phyloP scores from a whole-genome alignment of 2,329 filamentous ascomycete genomes.

The Microdochium trichocladiopsis region DNA sequence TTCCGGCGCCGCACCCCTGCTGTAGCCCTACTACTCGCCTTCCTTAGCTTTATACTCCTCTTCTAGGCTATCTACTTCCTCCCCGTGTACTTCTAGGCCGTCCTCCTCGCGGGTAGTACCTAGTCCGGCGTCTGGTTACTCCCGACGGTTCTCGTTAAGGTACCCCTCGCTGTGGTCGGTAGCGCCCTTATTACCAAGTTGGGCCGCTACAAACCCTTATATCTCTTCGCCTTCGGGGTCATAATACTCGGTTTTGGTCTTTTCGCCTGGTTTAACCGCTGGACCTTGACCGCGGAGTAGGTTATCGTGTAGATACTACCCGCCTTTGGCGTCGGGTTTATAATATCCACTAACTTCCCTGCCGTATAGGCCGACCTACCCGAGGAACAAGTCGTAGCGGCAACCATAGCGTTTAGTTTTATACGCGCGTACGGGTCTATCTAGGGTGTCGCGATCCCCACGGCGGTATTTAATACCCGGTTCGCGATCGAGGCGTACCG shows the following conservation, averaged over 20 bases:
- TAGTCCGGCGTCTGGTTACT: constrained; percentile 47
- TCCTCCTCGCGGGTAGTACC: constrained; percentile 55
- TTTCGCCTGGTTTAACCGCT: constrained; percentile 22
- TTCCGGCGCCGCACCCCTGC: constrained; percentile 32
- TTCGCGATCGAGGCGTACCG: neutral
- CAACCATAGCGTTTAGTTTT: constrained; percentile 28
- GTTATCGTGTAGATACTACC: constrained; percentile 25
- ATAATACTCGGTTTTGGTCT: constrained; percentile 26
- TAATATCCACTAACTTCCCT: constrained; percentile 28
- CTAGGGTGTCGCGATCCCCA: constrained; percentile 32
- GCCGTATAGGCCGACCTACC: constrained; percentile 26
- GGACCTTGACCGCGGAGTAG: constrained; percentile 24
- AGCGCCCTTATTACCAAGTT: constrained; percentile 14
- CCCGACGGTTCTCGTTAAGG: constrained; percentile 6
- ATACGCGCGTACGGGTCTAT: constrained; percentile 31
- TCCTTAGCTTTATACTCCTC: constrained; percentile 26
- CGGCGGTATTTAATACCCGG: constrained; percentile 23
- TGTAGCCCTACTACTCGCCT: constrained; percentile 20
- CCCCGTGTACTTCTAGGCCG: constrained; percentile 55
- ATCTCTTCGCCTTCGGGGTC: constrained; percentile 17
- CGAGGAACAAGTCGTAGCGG: constrained; percentile 20
- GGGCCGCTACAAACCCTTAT: constrained; percentile 14
- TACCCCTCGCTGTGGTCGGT: constrained; percentile 12
- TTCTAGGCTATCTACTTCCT: constrained; percentile 31
- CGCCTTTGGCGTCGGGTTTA: constrained; percentile 28